Evolutionary conservation across 2,329 filamentous ascomycete genomes (phyloP), one percentile per base, ranked within the genome.

Genomic region (Pseudogymnoascus sp.): DNA sequence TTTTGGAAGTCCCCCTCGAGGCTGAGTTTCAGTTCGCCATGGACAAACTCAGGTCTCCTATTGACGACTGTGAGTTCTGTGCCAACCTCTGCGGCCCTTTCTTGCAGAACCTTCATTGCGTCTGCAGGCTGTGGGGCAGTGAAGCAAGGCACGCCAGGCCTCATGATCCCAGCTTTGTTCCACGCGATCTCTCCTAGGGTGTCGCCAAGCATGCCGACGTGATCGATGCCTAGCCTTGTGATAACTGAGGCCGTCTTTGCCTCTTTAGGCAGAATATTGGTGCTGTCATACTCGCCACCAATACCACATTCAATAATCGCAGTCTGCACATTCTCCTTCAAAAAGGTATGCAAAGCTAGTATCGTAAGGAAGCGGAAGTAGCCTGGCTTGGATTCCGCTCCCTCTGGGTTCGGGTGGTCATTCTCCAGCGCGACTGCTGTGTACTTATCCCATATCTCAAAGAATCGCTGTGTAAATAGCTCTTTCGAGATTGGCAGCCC

Each of bases 321-420:
- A 16, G 86, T 86, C 66, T 87, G 81, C 0, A 97, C 86, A 0
- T 88, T 87, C 73, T 95, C 88, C 59, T 81, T 75, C 26, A 96
- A 72, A 69, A 96, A 99, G 1, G 87, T 82, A 71, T 96, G 92
- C 70, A 96, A 85, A 1, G 93, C 93, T 78, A 97, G 83, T 38
- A 99, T 80, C 0, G 93, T 97, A 72, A 99, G 75, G 72, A 90
- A 97, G 29, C 93, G 88, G 74, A 97, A 97, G 75, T 96, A 97
- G 61, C 92, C 89, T 0, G 95, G 95, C 74, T 96, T 96, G 75
- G 37, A 42, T n/a, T 53, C 42, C 59, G 40, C 50, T 61, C 35
- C 44, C n/a, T 2, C 65, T 64, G 42, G 69, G 31, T 53, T 53
- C 71, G 4, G 65, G 69, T 31, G 70, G 67, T 7, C 78, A 79